Evolutionary conservation across 176 grass and related monocot species (phyloP), one percentile per base, ranked within the genome.

Genomic region (Secale cereale): DNA sequence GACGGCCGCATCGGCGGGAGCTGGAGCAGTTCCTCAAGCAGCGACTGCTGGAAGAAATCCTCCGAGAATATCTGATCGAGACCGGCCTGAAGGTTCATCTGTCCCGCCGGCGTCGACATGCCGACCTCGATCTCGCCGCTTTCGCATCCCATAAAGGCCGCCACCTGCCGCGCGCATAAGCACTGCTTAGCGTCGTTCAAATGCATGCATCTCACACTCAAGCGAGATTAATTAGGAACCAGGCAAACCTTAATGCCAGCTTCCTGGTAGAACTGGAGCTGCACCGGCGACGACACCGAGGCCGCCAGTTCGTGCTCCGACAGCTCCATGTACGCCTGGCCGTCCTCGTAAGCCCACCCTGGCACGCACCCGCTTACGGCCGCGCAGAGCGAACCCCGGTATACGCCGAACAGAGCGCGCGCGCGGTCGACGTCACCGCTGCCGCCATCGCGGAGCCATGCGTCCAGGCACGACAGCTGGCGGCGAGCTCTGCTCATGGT

Each of bases 81-180:
- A 37, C 35, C 96, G 39, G 79, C 39, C 78, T 86, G 84, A 76
- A 92, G 8, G 78, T 37, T 76, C 43, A 17, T 72, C 35, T 89
- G 62, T 0, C 25, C 28, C 11, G 77, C 20, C 11, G 74, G 28
- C 13, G 31, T 87, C 1, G 77, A 87, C 78, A 91, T 69, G 65
- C 97, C 97, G 23, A 99, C 81, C 84, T 99, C 97, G 54, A 99
- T 89, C 86, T 99, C 97, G 31, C 97, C 97, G 39, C 63, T 88
- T 12, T 85, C 84, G 76, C 91, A 96, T 72, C 91, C 93, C 91
- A 96, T 78, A 78, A 99, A 99, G 25, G 87, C 87, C 12, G 96
- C 93, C 69, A 64, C 85, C 95, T 98, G 78, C 25, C 65, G 40
- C 25, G 28, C 19, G 65, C 32, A 69, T 48, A 19, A 1, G 23